These are phyloP conservation scores for Suillus ampliporus DNA, from an alignment of 768 basidiomycete species.

Conservation along the genomic window DNA sequence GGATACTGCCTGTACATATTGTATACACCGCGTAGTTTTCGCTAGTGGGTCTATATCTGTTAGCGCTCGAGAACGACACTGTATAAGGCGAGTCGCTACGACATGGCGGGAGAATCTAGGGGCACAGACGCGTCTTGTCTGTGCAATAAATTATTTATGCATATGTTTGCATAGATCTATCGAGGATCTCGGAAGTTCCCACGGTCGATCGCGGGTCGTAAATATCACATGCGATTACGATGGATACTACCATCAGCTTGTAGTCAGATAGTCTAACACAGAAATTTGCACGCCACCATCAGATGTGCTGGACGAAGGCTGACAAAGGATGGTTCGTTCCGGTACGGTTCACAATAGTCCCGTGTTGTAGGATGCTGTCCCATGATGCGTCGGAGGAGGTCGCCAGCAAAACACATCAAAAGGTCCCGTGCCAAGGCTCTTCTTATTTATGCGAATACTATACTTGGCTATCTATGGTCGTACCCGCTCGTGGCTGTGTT, in stretches of 20 bases:
- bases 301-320: background rate
- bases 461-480: slow-evolving; percentile 6
- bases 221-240: slow-evolving; percentile 1
- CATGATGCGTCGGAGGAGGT: slow-evolving; percentile 10
- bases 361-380: background rate
- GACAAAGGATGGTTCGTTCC: background rate
- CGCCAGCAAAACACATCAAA: slow-evolving; percentile 9
- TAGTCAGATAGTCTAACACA: background rate
- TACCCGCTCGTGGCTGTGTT: slow-evolving; percentile 33
- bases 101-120: slow-evolving; percentile 4
- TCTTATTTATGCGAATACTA: background rate
- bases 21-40: slow-evolving; percentile 9
- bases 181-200: background rate
- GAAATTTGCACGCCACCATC: background rate
- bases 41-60: background rate
- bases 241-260: background rate
- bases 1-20: slow-evolving; percentile 25
- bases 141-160: background rate
- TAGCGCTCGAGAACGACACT: background rate
- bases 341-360: background rate
- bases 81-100: background rate
- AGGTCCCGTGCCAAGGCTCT: too few relatives aligned
- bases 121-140: background rate
- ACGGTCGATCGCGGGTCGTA: background rate
- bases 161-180: slow-evolving; percentile 4